A percentile compares a stretch with the other conserved stretches of the same genome.
Evolutionary conservation across 1,284 basidiomycete genomes (phyloP).

Genomic region (Mycosarcoma mackinlayi): DNA sequence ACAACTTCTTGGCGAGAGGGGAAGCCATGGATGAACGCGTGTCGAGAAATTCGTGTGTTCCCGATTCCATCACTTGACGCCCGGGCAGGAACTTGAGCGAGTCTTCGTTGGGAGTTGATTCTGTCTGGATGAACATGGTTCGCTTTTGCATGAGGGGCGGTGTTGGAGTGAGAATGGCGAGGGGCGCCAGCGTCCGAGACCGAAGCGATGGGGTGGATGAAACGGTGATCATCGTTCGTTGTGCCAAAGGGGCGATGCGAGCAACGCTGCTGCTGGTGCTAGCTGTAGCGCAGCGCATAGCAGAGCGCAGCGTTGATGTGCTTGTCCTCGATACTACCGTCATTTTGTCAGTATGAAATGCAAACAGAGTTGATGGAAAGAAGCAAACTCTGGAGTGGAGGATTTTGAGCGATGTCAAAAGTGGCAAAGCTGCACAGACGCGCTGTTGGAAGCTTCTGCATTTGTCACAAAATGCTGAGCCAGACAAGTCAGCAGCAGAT

Average conservation of each 20-base stretch:
- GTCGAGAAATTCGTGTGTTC: conserved; percentile 90
- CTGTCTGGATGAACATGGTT: conserved; percentile 73
- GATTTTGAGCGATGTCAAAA: background rate
- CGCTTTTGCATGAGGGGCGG: conserved; percentile 26
- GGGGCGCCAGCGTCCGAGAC: background rate
- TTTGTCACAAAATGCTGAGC: conserved; percentile 21
- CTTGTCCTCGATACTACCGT: conserved; percentile 20
- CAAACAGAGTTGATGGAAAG: background rate
- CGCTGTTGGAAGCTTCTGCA: background rate
- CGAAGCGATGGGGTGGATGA: background rate
- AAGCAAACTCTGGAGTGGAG: conserved; percentile 10
- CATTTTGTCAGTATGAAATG: conserved; percentile 9
- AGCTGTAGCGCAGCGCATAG: conserved; percentile 8
- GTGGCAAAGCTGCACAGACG: conserved; percentile 15
- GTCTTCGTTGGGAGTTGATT: conserved; percentile 95
- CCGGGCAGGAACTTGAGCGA: conserved; percentile 98
- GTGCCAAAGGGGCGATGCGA: conserved; percentile 4
- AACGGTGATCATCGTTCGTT: conserved; percentile 22
- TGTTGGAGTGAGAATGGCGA: background rate
- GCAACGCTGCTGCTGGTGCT: conserved; percentile 7
- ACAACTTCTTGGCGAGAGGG: conserved; percentile 89
- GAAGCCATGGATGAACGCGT: conserved; percentile 73
- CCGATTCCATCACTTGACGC: conserved; percentile 83
- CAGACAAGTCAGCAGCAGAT: conserved; percentile 4
- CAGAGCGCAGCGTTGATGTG: conserved; percentile 17